These are phyloP conservation scores for Candida chilensis DNA, from an alignment of 805 yeast species.

Conservation along the genomic window DNA sequence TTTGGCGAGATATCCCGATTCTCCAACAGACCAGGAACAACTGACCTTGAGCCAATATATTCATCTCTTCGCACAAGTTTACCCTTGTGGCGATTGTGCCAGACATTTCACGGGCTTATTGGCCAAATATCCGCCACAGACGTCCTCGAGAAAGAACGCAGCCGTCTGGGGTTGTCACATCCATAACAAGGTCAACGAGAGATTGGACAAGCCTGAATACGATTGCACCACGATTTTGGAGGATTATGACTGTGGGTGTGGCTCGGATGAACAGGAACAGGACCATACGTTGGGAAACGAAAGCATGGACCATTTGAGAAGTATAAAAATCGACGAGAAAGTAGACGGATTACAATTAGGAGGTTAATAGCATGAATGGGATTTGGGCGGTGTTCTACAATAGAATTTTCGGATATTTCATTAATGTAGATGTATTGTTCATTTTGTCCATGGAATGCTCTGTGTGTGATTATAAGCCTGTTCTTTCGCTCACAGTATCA, in stretches of 20 bases:
- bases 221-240: constrained; percentile 83
- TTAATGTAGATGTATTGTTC: no score
- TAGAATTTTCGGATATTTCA: constrained; percentile 20
- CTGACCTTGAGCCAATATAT: constrained; percentile 57
- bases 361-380: constrained; percentile 8
- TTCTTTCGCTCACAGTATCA: constrained; percentile 14
- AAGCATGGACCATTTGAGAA: constrained; percentile 26
- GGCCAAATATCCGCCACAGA: constrained; percentile 75
- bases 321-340: constrained; percentile 35
- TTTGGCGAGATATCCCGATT: constrained; percentile 84
- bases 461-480: constrained; percentile 8
- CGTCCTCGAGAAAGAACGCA: constrained; percentile 65
- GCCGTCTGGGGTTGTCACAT: constrained; percentile 95
- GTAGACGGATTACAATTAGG: constrained; percentile 38
- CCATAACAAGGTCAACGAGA: constrained; percentile 78
- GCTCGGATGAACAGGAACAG: constrained; percentile 52
- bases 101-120: constrained; percentile 74
- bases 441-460: constrained; percentile 10
- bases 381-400: constrained; percentile 6
- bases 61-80: constrained; percentile 76
- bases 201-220: constrained; percentile 59
- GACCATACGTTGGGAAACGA: constrained; percentile 29
- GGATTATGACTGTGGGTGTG: constrained; percentile 96
- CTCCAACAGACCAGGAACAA: constrained; percentile 58
- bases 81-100: constrained; percentile 98